A percentile compares a stretch with the other conserved stretches of the same genome.
phyloP scores from a whole-genome alignment of 225 moss, liverwort and hornwort genomes.

The Pseudisothecium myosuroides region DNA sequence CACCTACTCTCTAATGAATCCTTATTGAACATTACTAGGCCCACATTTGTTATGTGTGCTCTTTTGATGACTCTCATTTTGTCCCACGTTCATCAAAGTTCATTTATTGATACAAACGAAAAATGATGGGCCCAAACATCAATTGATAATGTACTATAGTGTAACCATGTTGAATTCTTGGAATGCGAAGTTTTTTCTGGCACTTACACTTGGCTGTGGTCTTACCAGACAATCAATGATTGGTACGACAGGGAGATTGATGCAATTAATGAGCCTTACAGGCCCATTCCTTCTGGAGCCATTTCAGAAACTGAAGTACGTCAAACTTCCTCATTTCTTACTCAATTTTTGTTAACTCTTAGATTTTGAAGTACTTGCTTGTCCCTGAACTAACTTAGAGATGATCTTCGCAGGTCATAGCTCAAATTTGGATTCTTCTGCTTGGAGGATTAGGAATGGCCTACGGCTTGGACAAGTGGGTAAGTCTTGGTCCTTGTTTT shows the following conservation, averaged over 20 bases:
- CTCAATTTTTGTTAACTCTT: not conserved
- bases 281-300: constrained; percentile 96
- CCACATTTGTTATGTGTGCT: not conserved
- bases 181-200: not conserved
- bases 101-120: not conserved
- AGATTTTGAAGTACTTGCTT: not conserved
- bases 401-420: constrained; percentile 49
- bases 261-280: constrained; percentile 96
- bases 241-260: constrained; percentile 97
- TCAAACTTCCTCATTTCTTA: not conserved
- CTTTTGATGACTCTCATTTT: not conserved
- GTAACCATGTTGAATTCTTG: not conserved
- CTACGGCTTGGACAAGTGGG: constrained; percentile 83
- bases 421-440: constrained; percentile 84
- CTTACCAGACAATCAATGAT: constrained; percentile 84
- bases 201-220: constrained; percentile 6
- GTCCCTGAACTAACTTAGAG: not conserved
- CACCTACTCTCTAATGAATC: not conserved
- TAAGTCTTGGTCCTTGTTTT: constrained; percentile 7
- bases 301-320: constrained; percentile 75
- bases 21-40: not conserved
- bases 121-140: not conserved
- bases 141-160: not conserved
- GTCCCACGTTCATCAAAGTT: not conserved
- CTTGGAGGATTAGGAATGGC: constrained; percentile 74